These are phyloP conservation scores for Curvularia hawaiiensis DNA, from an alignment of 2,329 filamentous ascomycete genomes.

Conservation along the genomic window DNA sequence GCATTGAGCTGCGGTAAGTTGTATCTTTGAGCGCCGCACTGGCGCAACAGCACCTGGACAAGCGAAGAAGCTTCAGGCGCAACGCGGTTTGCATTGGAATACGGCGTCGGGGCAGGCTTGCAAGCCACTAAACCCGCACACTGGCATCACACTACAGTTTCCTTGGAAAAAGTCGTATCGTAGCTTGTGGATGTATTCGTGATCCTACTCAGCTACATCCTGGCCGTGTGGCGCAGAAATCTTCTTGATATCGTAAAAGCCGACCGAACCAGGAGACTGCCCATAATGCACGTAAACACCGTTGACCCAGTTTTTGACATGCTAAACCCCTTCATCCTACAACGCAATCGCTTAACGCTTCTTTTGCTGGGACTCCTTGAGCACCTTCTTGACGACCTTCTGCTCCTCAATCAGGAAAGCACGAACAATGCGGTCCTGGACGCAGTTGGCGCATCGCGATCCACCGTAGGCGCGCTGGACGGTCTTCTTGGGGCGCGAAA, in stretches of 20 bases:
- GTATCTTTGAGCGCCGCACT: not conserved
- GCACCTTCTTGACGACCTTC: constrained; percentile 99
- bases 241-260: constrained; percentile 47
- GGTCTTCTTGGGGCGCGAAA: constrained; percentile 99
- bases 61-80: constrained; percentile 1
- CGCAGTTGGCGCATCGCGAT: constrained; percentile 97
- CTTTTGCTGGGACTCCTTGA: constrained; percentile 95
- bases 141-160: constrained; percentile 9
- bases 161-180: constrained; percentile 11
- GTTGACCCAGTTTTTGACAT: constrained; percentile 48
- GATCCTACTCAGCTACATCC: constrained; percentile 45
- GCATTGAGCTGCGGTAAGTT: not conserved
- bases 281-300: constrained; percentile 51
- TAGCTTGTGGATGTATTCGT: constrained; percentile 43
- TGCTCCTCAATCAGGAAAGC: constrained; percentile 99
- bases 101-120: not conserved
- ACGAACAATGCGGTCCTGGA: constrained; percentile 96
- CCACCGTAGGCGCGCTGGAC: constrained; percentile 97
- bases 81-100: constrained; percentile 3
- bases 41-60: not conserved
- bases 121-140: constrained; percentile 2
- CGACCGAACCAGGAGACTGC: constrained; percentile 47
- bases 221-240: constrained; percentile 43
- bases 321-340: constrained; percentile 35
- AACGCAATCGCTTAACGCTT: constrained; percentile 52